Evolutionary conservation across 805 yeast genomes (phyloP).

Genomic region (Priceomyces medius): DNA sequence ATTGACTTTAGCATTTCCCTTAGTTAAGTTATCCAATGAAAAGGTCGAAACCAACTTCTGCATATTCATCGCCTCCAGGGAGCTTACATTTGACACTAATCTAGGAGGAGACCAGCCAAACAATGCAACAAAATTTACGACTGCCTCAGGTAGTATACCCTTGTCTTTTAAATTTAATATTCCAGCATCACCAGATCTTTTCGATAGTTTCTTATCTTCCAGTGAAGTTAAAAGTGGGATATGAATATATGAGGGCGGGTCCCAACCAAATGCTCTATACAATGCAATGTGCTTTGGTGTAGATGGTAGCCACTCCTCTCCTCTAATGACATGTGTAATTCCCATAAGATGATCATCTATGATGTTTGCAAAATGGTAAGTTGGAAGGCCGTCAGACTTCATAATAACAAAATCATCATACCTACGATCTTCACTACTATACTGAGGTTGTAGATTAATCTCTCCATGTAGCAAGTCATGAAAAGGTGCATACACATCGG

Average conservation of each 20-base stretch:
- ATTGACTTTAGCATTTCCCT: conserved; percentile 92
- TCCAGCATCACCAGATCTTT: conserved; percentile 80
- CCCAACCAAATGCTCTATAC: conserved; percentile 85
- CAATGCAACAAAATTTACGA: conserved; percentile 81
- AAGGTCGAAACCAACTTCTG: conserved; percentile 56
- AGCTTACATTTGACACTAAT: conserved; percentile 43
- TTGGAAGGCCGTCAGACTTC: conserved; percentile 94
- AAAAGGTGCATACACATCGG: conserved; percentile 64
- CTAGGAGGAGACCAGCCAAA: conserved; percentile 94
- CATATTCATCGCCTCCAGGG: conserved; percentile 52
- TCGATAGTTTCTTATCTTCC: conserved; percentile 75
- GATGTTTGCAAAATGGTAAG: conserved; percentile 95
- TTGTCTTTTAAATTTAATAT: conserved; percentile 54
- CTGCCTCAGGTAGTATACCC: conserved; percentile 83
- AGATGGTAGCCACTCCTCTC: conserved; percentile 97
- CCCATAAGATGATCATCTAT: conserved; percentile 92
- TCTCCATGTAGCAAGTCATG: conserved; percentile 76
- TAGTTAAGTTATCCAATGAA: conserved; percentile 71
- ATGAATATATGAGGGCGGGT: conserved; percentile 78
- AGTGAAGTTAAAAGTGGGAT: conserved; percentile 81
- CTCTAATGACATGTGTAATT: conserved; percentile 91
- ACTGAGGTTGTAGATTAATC: conserved; percentile 76
- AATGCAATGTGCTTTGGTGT: conserved; percentile 92
- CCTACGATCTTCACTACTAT: conserved; percentile 65
- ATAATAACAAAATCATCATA: conserved; percentile 87